phyloP scores from a whole-genome alignment of 106 monocot species.

The Phalaenopsis aphrodite region DNA sequence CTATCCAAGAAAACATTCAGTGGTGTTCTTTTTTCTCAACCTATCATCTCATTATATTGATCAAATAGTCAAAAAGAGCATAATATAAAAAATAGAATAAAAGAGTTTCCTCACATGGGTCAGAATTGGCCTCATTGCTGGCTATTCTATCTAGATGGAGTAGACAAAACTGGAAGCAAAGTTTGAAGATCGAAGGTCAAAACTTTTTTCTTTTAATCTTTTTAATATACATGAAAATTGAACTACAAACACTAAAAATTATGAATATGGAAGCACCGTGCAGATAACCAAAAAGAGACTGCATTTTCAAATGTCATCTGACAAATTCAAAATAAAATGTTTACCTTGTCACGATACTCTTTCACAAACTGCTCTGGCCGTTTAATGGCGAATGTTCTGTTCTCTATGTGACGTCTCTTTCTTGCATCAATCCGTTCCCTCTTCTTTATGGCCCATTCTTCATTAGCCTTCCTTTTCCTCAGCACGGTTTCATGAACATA shows the following conservation, averaged over 20 bases:
- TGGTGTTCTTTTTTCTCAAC: background rate
- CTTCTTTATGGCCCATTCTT: constrained; percentile 75
- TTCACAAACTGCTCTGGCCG: constrained; percentile 76
- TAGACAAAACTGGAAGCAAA: background rate
- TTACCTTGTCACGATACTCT: constrained; percentile 78
- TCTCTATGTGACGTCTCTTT: constrained; percentile 30
- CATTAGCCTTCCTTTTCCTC: constrained; percentile 78
- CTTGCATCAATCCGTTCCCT: constrained; percentile 30
- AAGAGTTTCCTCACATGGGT: background rate
- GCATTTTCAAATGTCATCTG: background rate
- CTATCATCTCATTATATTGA: background rate
- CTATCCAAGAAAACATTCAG: background rate
- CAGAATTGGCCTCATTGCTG: too few relatives aligned
- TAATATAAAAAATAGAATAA: background rate
- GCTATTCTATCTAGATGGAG: too few relatives aligned
- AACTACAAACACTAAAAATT: background rate
- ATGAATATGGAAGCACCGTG: background rate
- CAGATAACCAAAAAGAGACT: background rate
- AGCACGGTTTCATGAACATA: constrained; percentile 72
- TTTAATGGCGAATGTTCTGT: constrained; percentile 41
- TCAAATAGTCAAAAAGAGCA: background rate
- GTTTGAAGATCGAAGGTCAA: background rate
- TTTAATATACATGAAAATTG: background rate
- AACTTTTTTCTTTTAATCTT: background rate
- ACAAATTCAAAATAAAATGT: background rate